These are phyloP conservation scores for Geotrichum bryndzae DNA, from an alignment of 1,139 yeast genomes.

Conservation along the genomic window DNA sequence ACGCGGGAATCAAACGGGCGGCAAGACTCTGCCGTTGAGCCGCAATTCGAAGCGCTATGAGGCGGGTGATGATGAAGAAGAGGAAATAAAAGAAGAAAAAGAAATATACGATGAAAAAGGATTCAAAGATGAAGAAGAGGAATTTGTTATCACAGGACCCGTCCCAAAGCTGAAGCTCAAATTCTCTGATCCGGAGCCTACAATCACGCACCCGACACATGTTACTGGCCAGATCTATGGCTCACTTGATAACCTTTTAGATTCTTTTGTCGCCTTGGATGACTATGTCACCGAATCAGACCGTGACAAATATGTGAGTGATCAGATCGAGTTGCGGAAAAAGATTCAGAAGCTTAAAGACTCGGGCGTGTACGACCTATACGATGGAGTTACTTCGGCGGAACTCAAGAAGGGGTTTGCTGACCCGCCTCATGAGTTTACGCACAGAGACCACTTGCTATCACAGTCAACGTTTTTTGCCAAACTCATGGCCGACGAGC, in stretches of 20 bases:
- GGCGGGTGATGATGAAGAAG: background rate
- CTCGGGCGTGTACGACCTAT: slow-evolving; percentile 39
- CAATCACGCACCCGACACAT: slow-evolving; percentile 76
- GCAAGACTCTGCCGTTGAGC: background rate
- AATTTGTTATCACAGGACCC: background rate
- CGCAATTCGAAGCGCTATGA: background rate
- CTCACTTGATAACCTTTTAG: slow-evolving; percentile 41
- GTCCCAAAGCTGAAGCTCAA: slow-evolving; percentile 32
- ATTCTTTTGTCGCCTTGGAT: slow-evolving; percentile 55
- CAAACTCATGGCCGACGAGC: slow-evolving; percentile 60
- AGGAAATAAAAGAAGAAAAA: background rate
- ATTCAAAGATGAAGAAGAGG: background rate
- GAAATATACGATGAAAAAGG: background rate
- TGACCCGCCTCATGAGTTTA: slow-evolving; percentile 42
- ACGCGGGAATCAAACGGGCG: background rate
- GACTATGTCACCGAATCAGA: slow-evolving; percentile 44
- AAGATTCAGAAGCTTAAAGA: slow-evolving; percentile 53
- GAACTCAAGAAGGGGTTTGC: slow-evolving; percentile 36
- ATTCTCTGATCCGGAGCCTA: slow-evolving; percentile 50
- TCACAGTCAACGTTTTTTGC: slow-evolving; percentile 73
- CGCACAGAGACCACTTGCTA: slow-evolving; percentile 66
- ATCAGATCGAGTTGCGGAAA: slow-evolving; percentile 40
- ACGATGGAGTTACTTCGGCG: slow-evolving; percentile 39
- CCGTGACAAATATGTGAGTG: slow-evolving; percentile 44
- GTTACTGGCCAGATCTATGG: slow-evolving; percentile 21